phyloP scores from a whole-genome alignment of 345 rosid species.

The Psidium friedrichsthalianum region DNA sequence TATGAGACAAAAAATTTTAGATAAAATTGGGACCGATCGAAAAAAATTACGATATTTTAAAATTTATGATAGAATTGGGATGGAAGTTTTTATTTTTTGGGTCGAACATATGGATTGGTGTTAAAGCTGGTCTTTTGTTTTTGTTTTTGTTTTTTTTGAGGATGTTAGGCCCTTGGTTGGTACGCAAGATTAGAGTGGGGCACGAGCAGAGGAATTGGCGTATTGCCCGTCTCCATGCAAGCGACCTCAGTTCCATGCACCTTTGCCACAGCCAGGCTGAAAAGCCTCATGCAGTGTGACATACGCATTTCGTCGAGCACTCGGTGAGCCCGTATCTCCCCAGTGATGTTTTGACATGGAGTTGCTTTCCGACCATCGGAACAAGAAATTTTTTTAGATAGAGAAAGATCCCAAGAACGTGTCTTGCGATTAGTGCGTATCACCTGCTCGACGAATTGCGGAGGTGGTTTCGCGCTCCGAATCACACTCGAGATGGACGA shows the following conservation, averaged over 20 bases:
- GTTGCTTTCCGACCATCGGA: background rate
- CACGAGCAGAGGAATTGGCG: background rate
- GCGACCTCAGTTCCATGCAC: background rate
- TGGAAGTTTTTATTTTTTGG: too few species aligned
- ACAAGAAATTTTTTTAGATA: background rate
- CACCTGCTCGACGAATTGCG: constrained; percentile 1
- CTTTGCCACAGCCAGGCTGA: too few species aligned
- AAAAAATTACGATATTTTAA: too few species aligned
- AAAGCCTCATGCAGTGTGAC: background rate
- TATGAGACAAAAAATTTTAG: too few species aligned
- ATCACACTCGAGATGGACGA: constrained; percentile 6
- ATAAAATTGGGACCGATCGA: too few species aligned
- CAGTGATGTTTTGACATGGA: background rate
- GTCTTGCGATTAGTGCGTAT: background rate
- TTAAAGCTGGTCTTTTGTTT: too few species aligned
- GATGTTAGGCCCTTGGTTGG: background rate
- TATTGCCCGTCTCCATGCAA: background rate
- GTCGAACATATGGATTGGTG: too few species aligned
- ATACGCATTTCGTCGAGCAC: background rate
- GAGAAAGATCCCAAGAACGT: background rate
- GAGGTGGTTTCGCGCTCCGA: background rate
- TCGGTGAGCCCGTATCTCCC: background rate
- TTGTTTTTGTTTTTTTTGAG: too few species aligned
- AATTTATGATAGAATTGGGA: too few species aligned
- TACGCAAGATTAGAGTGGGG: background rate